phyloP scores from a whole-genome alignment of 352 stramenopile species.

The Globisporangium spiculum region DNA sequence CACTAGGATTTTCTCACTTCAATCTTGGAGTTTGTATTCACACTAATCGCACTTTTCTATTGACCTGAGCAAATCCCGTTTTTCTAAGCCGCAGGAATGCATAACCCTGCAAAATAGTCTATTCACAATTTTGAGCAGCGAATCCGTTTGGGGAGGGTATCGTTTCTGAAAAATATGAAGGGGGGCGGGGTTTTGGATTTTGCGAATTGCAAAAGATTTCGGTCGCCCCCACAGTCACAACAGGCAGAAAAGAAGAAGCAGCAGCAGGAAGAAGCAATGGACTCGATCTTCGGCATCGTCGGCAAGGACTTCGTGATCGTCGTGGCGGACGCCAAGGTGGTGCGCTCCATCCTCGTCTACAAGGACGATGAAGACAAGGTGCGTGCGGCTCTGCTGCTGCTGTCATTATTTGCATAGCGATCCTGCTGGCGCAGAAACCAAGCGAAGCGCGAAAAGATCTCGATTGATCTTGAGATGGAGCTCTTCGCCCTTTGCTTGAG shows the following conservation, averaged over 20 bases:
- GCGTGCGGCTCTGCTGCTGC: neutral
- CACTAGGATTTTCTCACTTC: too few species aligned
- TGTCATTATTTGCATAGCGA: neutral
- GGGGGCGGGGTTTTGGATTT: neutral
- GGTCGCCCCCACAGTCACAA: neutral
- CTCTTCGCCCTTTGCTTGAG: neutral
- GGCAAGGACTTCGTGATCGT: slow-evolving; percentile 92
- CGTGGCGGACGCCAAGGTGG: slow-evolving; percentile 88
- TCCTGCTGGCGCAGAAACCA: neutral
- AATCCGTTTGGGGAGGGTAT: too few species aligned
- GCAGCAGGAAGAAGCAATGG: slow-evolving; percentile 38
- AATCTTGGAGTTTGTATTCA: too few species aligned
- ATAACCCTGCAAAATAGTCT: too few species aligned
- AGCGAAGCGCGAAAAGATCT: slow-evolving; percentile 1
- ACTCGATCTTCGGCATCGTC: slow-evolving; percentile 88
- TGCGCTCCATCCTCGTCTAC: slow-evolving; percentile 91
- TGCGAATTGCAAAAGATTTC: slow-evolving; percentile 10
- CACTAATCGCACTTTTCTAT: too few species aligned
- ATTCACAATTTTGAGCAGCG: too few species aligned
- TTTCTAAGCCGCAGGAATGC: too few species aligned
- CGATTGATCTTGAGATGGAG: neutral
- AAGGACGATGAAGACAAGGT: slow-evolving; percentile 93
- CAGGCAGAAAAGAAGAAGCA: neutral
- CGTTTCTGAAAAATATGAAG: too few species aligned
- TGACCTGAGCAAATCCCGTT: too few species aligned